phyloP scores from a whole-genome alignment of 78 protist species.

The Corallochytrium limacisporum region DNA sequence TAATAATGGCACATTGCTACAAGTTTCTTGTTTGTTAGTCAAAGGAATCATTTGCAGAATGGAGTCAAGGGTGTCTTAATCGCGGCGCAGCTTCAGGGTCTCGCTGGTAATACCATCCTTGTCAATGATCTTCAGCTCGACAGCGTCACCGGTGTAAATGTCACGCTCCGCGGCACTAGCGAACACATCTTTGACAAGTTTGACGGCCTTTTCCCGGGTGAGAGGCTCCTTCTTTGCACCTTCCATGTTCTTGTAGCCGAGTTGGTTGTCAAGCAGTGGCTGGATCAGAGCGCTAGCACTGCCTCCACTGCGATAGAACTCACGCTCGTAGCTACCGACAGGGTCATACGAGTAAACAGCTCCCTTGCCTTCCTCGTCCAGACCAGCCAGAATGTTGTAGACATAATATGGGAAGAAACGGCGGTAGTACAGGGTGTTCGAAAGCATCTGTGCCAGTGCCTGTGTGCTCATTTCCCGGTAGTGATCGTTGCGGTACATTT shows the following conservation, averaged over 20 bases:
- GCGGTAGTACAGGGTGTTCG: slow-evolving; percentile 79
- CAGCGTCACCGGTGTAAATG: slow-evolving; percentile 94
- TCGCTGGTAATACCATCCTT: slow-evolving; percentile 26
- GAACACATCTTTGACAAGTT: slow-evolving; percentile 70
- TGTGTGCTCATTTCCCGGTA: slow-evolving; percentile 49
- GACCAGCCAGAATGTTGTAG: slow-evolving; percentile 80
- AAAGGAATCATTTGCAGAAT: too few species aligned
- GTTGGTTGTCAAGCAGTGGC: slow-evolving; percentile 87
- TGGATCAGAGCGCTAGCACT: slow-evolving; percentile 72
- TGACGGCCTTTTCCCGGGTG: slow-evolving; percentile 54
- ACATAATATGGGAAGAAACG: slow-evolving; percentile 97
- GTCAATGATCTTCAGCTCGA: slow-evolving; percentile 64
- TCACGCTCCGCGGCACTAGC: slow-evolving; percentile 92
- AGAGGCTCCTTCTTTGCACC: slow-evolving; percentile 15
- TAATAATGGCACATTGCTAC: too few species aligned
- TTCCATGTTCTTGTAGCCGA: neutral
- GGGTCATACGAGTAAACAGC: slow-evolving; percentile 87
- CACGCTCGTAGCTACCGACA: slow-evolving; percentile 76
- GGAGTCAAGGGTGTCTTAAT: too few species aligned
- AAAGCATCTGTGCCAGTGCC: slow-evolving; percentile 77
- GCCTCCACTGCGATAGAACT: slow-evolving; percentile 62
- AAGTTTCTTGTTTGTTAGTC: too few species aligned
- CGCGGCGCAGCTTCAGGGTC: too few species aligned
- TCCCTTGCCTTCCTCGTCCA: slow-evolving; percentile 74
- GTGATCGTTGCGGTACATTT: slow-evolving; percentile 39